Conservation (phyloP, 2,329 filamentous ascomycete species). For the Aspergillus nomiae region DNA sequence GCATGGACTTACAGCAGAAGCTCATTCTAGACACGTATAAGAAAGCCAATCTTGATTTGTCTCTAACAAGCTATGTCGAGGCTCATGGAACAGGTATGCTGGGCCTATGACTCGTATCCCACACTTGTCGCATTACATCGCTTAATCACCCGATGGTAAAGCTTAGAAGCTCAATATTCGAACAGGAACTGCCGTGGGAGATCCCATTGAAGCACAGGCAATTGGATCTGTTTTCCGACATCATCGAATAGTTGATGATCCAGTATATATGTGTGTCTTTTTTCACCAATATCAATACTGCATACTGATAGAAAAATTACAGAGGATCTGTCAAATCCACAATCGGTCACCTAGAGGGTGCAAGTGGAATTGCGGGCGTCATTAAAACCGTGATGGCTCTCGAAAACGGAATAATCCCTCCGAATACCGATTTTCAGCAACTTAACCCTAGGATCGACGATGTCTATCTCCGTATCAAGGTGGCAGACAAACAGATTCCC, state of each 20-base stretch:
- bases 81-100: constrained; percentile 9
- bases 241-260: not conserved
- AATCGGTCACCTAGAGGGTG: constrained; percentile 32
- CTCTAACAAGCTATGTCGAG: not conserved
- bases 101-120: not conserved
- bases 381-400: constrained; percentile 49
- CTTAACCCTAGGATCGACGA: constrained; percentile 13
- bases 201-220: not conserved
- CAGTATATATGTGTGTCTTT: not conserved
- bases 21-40: not conserved
- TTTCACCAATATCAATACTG: too few species aligned
- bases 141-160: not conserved
- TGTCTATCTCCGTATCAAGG: constrained; percentile 5
- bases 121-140: not conserved
- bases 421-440: constrained; percentile 33
- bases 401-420: constrained; percentile 47
- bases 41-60: not conserved
- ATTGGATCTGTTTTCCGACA: not conserved
- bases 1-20: not conserved
- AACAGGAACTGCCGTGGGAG: too few species aligned
- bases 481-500: not conserved
- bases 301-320: not conserved
- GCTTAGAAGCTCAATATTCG: not conserved
- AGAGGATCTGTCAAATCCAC: not conserved
- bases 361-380: constrained; percentile 41